phyloP scores from a whole-genome alignment of 768 basidiomycete species.

The Amanita muscaria region DNA sequence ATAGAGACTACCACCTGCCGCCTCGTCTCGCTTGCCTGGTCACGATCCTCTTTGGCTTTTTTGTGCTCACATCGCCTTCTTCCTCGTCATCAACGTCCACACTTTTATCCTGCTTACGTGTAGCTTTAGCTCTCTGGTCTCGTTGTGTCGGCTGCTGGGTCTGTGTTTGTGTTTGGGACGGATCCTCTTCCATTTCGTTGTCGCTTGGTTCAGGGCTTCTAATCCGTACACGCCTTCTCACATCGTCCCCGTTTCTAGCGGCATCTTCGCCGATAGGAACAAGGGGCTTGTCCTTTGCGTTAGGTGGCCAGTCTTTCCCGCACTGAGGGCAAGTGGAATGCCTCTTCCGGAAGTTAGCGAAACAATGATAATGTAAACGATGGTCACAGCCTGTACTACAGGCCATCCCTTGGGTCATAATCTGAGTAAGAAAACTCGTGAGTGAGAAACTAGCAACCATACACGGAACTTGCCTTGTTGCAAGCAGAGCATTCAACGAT shows the following conservation, averaged over 20 bases:
- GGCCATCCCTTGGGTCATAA: slow-evolving; percentile 58
- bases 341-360: slow-evolving; percentile 37
- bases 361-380: slow-evolving; percentile 60
- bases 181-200: slow-evolving; percentile 35
- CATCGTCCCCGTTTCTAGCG: slow-evolving; percentile 50
- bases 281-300: slow-evolving; percentile 37
- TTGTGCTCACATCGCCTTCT: slow-evolving; percentile 19
- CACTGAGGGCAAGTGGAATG: slow-evolving; percentile 49
- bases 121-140: slow-evolving; percentile 1
- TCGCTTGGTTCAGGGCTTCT: slow-evolving; percentile 25
- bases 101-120: slow-evolving; percentile 17
- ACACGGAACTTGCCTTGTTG: slow-evolving; percentile 40
- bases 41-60: slow-evolving; percentile 13
- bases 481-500: slow-evolving; percentile 68
- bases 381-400: slow-evolving; percentile 50
- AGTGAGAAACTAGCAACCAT: neutral
- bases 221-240: slow-evolving; percentile 25
- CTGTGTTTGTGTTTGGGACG: slow-evolving; percentile 17
- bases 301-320: slow-evolving; percentile 47
- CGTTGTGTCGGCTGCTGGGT: slow-evolving; percentile 11
- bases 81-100: slow-evolving; percentile 39
- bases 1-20: too few species aligned
- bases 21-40: neutral
- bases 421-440: slow-evolving; percentile 30
- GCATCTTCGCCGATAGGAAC: slow-evolving; percentile 62